These are phyloP conservation scores for Huiozyma naganishii DNA, from an alignment of 805 yeast species.

Conservation along the genomic window DNA sequence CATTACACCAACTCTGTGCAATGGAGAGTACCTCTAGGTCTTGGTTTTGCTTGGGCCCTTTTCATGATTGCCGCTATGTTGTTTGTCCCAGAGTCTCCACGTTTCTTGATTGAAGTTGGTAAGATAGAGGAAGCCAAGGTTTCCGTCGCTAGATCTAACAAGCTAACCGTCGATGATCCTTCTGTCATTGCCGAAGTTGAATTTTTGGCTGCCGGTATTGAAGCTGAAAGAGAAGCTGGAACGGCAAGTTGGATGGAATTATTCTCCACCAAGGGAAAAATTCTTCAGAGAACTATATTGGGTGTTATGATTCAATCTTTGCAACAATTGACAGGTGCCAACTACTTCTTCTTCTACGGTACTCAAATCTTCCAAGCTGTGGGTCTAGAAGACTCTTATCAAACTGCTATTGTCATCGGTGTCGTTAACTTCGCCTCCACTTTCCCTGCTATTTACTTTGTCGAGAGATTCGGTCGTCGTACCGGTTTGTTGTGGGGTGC, in stretches of 20 bases:
- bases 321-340: conserved; percentile 48
- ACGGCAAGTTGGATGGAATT: conserved; percentile 55
- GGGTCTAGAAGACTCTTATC: conserved; percentile 46
- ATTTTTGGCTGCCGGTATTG: conserved; percentile 44
- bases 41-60: conserved; percentile 39
- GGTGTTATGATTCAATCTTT: conserved; percentile 48
- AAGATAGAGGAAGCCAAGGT: conserved; percentile 51
- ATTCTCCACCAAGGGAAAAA: conserved; percentile 59
- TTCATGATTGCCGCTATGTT: conserved; percentile 29
- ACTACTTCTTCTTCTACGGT: conserved; percentile 59
- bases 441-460: conserved; percentile 37
- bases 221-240: conserved; percentile 50
- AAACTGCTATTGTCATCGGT: conserved; percentile 50
- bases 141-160: conserved; percentile 53
- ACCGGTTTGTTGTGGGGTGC: conserved; percentile 39
- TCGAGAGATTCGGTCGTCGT: conserved; percentile 47
- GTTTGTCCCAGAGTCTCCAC: conserved; percentile 65
- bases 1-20: conserved; percentile 51
- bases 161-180: conserved; percentile 41
- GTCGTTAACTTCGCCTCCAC: conserved; percentile 50
- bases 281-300: conserved; percentile 34
- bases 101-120: conserved; percentile 47
- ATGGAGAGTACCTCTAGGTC: conserved; percentile 67
- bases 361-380: conserved; percentile 52
- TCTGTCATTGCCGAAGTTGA: conserved; percentile 48